Evolutionary conservation across 108 stramenopile species (phyloP).

Genomic region (Fragilaria crotonensis): DNA sequence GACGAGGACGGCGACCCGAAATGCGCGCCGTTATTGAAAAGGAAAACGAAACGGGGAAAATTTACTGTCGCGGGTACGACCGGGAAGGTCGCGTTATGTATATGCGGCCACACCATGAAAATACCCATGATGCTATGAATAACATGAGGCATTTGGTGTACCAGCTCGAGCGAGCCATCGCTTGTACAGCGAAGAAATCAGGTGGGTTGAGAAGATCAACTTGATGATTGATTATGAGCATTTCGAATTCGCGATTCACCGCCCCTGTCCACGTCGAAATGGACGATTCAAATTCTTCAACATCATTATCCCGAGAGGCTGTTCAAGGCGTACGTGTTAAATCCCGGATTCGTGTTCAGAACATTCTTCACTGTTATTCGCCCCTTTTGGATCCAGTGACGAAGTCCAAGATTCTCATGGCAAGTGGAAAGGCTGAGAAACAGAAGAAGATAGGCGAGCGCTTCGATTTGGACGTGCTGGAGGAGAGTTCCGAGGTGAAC

Average conservation of each 20-base stretch:
- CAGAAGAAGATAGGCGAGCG: conserved; percentile 36
- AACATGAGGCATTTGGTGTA: conserved; percentile 90
- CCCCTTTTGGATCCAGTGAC: conserved; percentile 81
- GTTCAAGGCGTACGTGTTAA: conserved; percentile 69
- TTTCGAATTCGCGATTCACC: conserved; percentile 68
- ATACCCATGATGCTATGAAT: conserved; percentile 58
- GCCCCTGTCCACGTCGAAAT: conserved; percentile 58
- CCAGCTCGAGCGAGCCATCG: conserved; percentile 81
- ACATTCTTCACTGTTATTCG: conserved; percentile 78
- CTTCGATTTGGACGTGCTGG: conserved; percentile 36
- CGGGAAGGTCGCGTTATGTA: conserved; percentile 74
- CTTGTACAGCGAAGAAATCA: conserved; percentile 52
- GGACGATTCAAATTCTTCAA: conserved; percentile 81
- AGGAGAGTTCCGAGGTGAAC: conserved; percentile 54
- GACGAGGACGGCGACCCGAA: conserved; percentile 16
- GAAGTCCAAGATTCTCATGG: conserved; percentile 80
- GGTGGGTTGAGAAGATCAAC: conserved; percentile 62
- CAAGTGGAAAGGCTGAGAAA: conserved; percentile 35
- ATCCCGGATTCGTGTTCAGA: conserved; percentile 79
- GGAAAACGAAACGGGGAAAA: conserved; percentile 78
- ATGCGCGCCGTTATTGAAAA: conserved; percentile 34
- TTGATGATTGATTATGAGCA: conserved; percentile 86
- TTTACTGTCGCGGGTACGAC: conserved; percentile 82
- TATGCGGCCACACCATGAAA: conserved; percentile 83
- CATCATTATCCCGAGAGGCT: conserved; percentile 87